phyloP scores from a whole-genome alignment of 2,329 filamentous ascomycete species.

The Penicillium sp. region DNA sequence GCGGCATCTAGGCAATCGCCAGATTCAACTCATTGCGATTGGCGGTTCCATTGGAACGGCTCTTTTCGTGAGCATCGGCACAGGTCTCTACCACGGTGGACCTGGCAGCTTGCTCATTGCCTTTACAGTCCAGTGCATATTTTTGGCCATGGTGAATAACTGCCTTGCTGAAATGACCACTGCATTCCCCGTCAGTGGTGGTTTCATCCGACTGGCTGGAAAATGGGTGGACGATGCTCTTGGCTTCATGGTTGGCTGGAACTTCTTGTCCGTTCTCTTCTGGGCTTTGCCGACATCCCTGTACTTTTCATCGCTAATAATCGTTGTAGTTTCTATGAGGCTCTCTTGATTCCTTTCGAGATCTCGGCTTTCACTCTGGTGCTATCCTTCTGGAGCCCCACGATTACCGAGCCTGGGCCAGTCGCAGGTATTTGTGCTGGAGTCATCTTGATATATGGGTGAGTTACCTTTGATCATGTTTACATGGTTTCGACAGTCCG shows the following conservation, averaged over 20 bases:
- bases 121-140: constrained; percentile 30
- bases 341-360: constrained; percentile 41
- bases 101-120: constrained; percentile 40
- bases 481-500: not conserved
- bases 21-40: constrained; percentile 37
- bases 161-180: constrained; percentile 46
- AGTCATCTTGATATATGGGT: constrained; percentile 30
- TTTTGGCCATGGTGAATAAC: constrained; percentile 40
- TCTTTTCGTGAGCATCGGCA: constrained; percentile 41
- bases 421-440: constrained; percentile 35
- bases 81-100: constrained; percentile 37
- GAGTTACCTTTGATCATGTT: constrained; percentile 1
- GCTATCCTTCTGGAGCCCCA: constrained; percentile 40
- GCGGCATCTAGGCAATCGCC: constrained; percentile 24
- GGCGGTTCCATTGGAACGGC: constrained; percentile 42
- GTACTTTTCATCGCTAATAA: constrained; percentile 5
- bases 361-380: constrained; percentile 44
- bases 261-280: constrained; percentile 40
- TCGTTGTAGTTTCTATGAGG: constrained; percentile 37
- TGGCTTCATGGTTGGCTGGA: constrained; percentile 47
- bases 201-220: constrained; percentile 42
- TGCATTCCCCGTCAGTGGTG: constrained; percentile 42
- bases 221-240: constrained; percentile 48
- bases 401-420: constrained; percentile 30
- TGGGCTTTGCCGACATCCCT: not conserved